Evolutionary conservation across 768 basidiomycete species (phyloP).

Genomic region (Termitomyces sp.): DNA sequence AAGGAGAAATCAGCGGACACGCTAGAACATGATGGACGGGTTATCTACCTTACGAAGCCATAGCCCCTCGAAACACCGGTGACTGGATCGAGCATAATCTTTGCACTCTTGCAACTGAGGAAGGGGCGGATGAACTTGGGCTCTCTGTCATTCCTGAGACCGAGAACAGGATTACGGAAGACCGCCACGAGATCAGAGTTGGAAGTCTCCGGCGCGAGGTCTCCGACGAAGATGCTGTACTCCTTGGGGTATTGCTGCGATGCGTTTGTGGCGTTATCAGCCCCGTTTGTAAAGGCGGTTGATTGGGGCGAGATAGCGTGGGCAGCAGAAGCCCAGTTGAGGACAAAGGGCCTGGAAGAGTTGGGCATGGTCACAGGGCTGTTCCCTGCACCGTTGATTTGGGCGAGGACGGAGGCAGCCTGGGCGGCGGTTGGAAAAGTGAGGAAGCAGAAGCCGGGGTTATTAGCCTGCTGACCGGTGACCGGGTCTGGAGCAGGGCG

Average conservation of each 20-base stretch:
- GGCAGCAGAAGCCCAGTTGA: slow-evolving; percentile 64
- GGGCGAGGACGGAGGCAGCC: slow-evolving; percentile 65
- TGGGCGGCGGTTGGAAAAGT: slow-evolving; percentile 72
- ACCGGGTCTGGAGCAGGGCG: slow-evolving; percentile 50
- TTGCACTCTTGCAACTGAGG: slow-evolving; percentile 89
- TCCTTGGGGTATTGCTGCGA: slow-evolving; percentile 72
- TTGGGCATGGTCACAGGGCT: slow-evolving; percentile 74
- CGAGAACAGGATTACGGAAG: slow-evolving; percentile 85
- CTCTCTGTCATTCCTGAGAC: slow-evolving; percentile 78
- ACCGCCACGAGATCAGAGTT: slow-evolving; percentile 95
- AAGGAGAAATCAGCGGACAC: slow-evolving; percentile 12
- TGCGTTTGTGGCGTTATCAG: slow-evolving; percentile 20
- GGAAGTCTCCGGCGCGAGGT: slow-evolving; percentile 87
- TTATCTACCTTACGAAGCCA: slow-evolving; percentile 79
- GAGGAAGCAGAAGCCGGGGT: slow-evolving; percentile 84
- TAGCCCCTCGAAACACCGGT: slow-evolving; percentile 89
- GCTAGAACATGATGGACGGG: slow-evolving; percentile 2
- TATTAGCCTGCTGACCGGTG: slow-evolving; percentile 66
- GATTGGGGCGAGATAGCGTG: slow-evolving; percentile 25
- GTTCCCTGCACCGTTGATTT: slow-evolving; percentile 46
- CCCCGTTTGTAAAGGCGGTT: slow-evolving; percentile 23
- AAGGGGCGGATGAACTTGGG: slow-evolving; percentile 89
- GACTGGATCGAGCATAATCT: slow-evolving; percentile 90
- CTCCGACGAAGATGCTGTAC: slow-evolving; percentile 93
- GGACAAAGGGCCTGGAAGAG: slow-evolving; percentile 72